Evolutionary conservation across 2,329 filamentous ascomycete species (phyloP).

Genomic region (Fusarium chlamydosporum): DNA sequence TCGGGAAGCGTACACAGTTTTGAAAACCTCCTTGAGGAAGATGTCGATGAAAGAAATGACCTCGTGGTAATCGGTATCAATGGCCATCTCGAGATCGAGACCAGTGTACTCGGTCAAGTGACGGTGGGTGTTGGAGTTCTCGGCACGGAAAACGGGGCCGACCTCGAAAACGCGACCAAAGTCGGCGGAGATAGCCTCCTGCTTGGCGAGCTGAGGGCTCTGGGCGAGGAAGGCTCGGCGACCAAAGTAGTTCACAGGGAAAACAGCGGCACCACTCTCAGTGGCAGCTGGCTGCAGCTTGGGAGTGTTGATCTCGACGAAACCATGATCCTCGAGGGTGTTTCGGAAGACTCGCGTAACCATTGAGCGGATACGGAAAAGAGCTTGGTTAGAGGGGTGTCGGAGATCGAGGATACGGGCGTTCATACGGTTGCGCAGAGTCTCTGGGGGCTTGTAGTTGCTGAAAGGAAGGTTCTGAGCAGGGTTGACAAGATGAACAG

Average conservation of each 20-base stretch:
- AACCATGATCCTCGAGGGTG: slow-evolving; percentile 80
- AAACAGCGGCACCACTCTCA: slow-evolving; percentile 91
- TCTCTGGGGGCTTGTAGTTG: slow-evolving; percentile 75
- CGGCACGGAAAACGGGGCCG: slow-evolving; percentile 83
- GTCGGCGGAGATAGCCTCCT: slow-evolving; percentile 91
- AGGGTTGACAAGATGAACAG: slow-evolving; percentile 66
- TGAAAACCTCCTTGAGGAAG: slow-evolving; percentile 81
- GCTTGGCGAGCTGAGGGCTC: slow-evolving; percentile 91
- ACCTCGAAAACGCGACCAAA: slow-evolving; percentile 89
- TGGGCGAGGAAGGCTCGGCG: slow-evolving; percentile 90
- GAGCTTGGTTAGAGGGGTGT: slow-evolving; percentile 86
- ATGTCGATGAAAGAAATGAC: slow-evolving; percentile 83
- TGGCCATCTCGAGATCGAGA: slow-evolving; percentile 92
- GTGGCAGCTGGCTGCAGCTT: slow-evolving; percentile 92
- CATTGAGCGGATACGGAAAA: slow-evolving; percentile 88
- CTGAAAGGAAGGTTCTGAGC: slow-evolving; percentile 65
- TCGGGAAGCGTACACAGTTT: slow-evolving; percentile 61
- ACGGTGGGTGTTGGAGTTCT: slow-evolving; percentile 95
- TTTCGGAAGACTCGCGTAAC: slow-evolving; percentile 85
- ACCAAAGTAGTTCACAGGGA: slow-evolving; percentile 92
- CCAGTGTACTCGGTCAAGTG: slow-evolving; percentile 96
- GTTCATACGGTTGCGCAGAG: slow-evolving; percentile 75
- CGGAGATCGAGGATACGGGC: slow-evolving; percentile 88
- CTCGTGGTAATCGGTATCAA: slow-evolving; percentile 91
- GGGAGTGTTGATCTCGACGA: slow-evolving; percentile 94